These are phyloP conservation scores for Sabuloglossum arenarium DNA, from an alignment of 495 filamentous ascomycete species.

Conservation along the genomic window DNA sequence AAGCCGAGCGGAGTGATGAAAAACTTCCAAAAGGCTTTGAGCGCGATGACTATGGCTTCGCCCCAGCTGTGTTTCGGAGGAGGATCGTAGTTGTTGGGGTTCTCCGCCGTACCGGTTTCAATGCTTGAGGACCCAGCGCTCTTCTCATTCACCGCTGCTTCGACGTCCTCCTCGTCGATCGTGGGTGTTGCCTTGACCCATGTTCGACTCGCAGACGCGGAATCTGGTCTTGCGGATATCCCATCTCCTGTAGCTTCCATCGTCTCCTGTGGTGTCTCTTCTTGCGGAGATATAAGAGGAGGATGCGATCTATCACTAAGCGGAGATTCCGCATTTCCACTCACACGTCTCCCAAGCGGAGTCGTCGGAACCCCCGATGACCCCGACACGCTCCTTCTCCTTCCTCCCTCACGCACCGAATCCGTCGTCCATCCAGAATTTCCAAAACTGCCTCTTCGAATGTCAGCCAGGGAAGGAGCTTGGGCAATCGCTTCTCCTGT, in stretches of 20 bases:
- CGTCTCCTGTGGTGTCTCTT: not conserved
- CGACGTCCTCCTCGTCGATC: slow-evolving; percentile 3
- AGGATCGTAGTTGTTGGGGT: slow-evolving; percentile 46
- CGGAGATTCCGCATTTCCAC: not conserved
- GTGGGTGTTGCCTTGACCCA: not conserved
- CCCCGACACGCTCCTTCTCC: not conserved
- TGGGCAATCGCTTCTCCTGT: slow-evolving; percentile 2
- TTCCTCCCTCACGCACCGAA: not conserved
- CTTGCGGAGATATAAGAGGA: not conserved
- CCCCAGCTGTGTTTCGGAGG: slow-evolving; percentile 43
- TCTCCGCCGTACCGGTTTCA: not conserved
- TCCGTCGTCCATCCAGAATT: slow-evolving; percentile 4
- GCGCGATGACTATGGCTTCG: slow-evolving; percentile 28
- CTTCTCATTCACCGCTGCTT: not conserved
- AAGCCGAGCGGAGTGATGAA: slow-evolving; percentile 53
- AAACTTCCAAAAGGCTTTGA: slow-evolving; percentile 31
- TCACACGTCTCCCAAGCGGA: not conserved
- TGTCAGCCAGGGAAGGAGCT: slow-evolving; percentile 4
- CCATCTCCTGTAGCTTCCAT: not conserved
- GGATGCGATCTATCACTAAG: not conserved
- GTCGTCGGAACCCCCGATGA: not conserved
- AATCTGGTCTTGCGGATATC: not conserved
- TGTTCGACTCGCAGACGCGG: not conserved
- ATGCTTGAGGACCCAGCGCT: slow-evolving; percentile 4
- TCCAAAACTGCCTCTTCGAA: slow-evolving; percentile 5